Percentiles rank a stretch among this genome's conserved stretches.
phyloP scores from a whole-genome alignment of 495 filamentous ascomycete genomes.

The Viridothelium virens region DNA sequence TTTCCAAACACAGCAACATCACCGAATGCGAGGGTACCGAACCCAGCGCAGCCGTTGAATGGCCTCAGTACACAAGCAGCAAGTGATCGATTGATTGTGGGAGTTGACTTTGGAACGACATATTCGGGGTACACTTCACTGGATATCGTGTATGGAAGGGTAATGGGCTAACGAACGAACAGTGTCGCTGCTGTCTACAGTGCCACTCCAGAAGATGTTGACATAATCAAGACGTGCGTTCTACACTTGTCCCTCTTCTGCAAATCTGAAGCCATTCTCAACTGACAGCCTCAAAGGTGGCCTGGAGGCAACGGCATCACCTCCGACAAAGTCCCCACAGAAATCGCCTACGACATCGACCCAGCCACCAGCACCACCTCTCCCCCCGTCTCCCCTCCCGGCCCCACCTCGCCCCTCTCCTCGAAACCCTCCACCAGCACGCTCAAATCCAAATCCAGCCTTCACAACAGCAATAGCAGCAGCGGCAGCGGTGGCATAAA shows the following conservation, averaged over 20 bases:
- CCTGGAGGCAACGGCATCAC: slow-evolving; percentile 58
- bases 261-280: background rate
- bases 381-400: slow-evolving; percentile 34
- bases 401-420: slow-evolving; percentile 22
- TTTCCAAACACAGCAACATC: background rate
- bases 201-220: slow-evolving; percentile 65
- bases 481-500: slow-evolving; percentile 34
- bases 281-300: slow-evolving; percentile 38
- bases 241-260: background rate
- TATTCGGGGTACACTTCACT: slow-evolving; percentile 29
- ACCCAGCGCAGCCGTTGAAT: slow-evolving; percentile 2
- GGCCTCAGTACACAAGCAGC: slow-evolving; percentile 15
- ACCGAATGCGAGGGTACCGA: background rate
- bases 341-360: slow-evolving; percentile 35
- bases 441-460: slow-evolving; percentile 13
- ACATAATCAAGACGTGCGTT: slow-evolving; percentile 62
- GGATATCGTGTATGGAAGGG: background rate
- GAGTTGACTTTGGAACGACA: slow-evolving; percentile 39
- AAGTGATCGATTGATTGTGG: slow-evolving; percentile 33
- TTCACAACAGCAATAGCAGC: no score
- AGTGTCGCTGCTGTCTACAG: slow-evolving; percentile 71
- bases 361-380: slow-evolving; percentile 16
- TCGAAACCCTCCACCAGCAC: background rate
- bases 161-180: slow-evolving; percentile 1
- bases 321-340: slow-evolving; percentile 41